These are phyloP conservation scores for Leccinum subtestaceum DNA, from an alignment of 768 basidiomycete genomes.

Conservation along the genomic window DNA sequence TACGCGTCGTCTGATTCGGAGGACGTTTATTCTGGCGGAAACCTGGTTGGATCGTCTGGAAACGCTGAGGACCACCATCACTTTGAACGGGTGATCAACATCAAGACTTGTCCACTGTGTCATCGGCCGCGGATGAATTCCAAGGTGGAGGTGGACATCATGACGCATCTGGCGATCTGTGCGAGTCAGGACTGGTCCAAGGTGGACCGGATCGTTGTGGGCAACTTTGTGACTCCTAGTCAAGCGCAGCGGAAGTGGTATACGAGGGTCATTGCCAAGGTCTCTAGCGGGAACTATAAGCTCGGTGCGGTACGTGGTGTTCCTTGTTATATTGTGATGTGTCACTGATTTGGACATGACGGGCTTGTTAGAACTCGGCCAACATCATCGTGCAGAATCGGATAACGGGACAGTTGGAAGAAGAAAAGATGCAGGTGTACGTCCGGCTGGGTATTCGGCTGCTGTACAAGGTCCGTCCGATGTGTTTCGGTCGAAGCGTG, in stretches of 20 bases:
- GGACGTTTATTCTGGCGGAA: slow-evolving; percentile 29
- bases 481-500: neutral
- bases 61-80: slow-evolving; percentile 33
- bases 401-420: slow-evolving; percentile 84
- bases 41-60: slow-evolving; percentile 5
- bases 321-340: neutral
- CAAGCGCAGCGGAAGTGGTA: slow-evolving; percentile 99
- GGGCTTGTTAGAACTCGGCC: slow-evolving; percentile 74
- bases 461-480: slow-evolving; percentile 67
- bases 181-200: slow-evolving; percentile 90
- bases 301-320: slow-evolving; percentile 72
- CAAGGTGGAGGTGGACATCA: slow-evolving; percentile 90
- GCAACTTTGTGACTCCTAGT: slow-evolving; percentile 89
- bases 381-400: slow-evolving; percentile 98
- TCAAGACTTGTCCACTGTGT: slow-evolving; percentile 92
- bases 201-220: slow-evolving; percentile 86
- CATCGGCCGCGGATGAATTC: slow-evolving; percentile 81
- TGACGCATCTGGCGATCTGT: slow-evolving; percentile 96
- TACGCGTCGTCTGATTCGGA: slow-evolving; percentile 48
- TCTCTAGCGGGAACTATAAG: slow-evolving; percentile 82
- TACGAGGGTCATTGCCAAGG: slow-evolving; percentile 83
- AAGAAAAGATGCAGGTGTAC: slow-evolving; percentile 98
- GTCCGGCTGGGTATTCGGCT: slow-evolving; percentile 90
- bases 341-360: neutral
- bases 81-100: slow-evolving; percentile 88